Percentiles rank a stretch among this genome's conserved stretches.
Conservation (phyloP, 257 asterid species). For the Salvia miltiorrhiza region DNA sequence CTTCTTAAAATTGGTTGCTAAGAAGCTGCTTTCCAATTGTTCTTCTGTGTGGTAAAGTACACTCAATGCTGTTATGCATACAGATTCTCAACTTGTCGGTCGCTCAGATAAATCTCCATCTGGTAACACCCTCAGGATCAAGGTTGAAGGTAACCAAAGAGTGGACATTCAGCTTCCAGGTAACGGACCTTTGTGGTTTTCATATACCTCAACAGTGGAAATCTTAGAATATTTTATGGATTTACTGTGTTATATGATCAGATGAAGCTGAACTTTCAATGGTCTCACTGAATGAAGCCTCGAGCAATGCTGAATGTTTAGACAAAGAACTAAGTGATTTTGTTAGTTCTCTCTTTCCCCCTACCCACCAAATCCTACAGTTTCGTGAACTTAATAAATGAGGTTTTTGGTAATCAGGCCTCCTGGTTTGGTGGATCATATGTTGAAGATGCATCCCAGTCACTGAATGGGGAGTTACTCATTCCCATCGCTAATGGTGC, state of each 20-base stretch:
- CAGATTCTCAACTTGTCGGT: constrained; percentile 43
- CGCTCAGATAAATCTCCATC: constrained; percentile 32
- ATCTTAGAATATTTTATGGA: constrained; percentile 11
- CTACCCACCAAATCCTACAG: not conserved
- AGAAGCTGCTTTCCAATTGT: constrained; percentile 6
- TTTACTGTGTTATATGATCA: constrained; percentile 31
- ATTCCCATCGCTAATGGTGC: constrained; percentile 58
- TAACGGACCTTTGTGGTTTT: constrained; percentile 29
- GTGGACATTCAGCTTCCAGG: constrained; percentile 77
- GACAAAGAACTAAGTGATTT: constrained; percentile 72
- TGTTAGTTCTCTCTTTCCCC: constrained; percentile 44
- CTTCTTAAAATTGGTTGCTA: constrained; percentile 1
- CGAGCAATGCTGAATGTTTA: constrained; percentile 48
- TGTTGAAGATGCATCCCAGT: constrained; percentile 42
- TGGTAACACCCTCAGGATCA: constrained; percentile 44
- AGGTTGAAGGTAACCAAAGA: constrained; percentile 47
- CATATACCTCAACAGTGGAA: constrained; percentile 4
- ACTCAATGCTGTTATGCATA: constrained; percentile 14
- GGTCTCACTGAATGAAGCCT: constrained; percentile 54
- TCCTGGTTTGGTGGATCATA: constrained; percentile 92
- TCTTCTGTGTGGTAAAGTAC: constrained; percentile 3
- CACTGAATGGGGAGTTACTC: constrained; percentile 61
- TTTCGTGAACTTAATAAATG: constrained; percentile 7
- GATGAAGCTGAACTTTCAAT: constrained; percentile 63
- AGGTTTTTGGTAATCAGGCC: constrained; percentile 46